Conservation (phyloP, 208 protist genomes). For the Spironucleus salmonicida region DNA sequence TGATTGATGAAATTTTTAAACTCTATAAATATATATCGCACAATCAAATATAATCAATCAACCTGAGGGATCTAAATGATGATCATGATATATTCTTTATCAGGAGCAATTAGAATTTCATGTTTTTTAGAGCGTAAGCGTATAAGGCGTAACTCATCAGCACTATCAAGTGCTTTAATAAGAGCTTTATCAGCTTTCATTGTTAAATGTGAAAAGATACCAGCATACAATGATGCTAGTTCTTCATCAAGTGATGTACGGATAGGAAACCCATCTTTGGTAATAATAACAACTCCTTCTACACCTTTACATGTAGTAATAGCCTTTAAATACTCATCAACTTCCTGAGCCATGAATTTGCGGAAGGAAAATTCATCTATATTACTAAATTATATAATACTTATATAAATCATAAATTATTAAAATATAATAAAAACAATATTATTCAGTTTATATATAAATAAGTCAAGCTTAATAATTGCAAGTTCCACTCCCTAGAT, state of each 20-base stretch:
- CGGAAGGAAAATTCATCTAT: no score
- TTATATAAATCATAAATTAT: no score
- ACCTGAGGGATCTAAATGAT: conserved; percentile 1
- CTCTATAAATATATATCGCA: no score
- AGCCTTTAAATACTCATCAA: conserved; percentile 3
- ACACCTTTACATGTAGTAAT: conserved; percentile 1
- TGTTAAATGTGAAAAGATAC: not conserved
- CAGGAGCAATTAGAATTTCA: conserved; percentile 13
- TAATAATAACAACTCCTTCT: conserved; percentile 22
- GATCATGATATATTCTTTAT: conserved; percentile 20
- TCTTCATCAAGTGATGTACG: conserved; percentile 14
- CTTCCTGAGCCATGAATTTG: conserved; percentile 5
- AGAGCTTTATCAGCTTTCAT: not conserved
- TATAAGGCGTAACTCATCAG: not conserved
- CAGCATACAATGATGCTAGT: not conserved
- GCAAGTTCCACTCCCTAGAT: no score
- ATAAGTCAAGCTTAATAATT: no score
- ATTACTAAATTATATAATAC: no score
- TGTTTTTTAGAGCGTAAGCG: not conserved
- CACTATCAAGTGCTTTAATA: not conserved
- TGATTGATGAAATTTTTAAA: no score
- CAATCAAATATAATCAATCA: no score
- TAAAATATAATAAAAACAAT: no score
- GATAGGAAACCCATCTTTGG: conserved; percentile 11
- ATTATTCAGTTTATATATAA: no score